A percentile compares a stretch with the other conserved stretches of the same genome.
These are phyloP conservation scores for Aureobasidium sp. DNA, from an alignment of 2,329 filamentous ascomycete species.

Conservation along the genomic window DNA sequence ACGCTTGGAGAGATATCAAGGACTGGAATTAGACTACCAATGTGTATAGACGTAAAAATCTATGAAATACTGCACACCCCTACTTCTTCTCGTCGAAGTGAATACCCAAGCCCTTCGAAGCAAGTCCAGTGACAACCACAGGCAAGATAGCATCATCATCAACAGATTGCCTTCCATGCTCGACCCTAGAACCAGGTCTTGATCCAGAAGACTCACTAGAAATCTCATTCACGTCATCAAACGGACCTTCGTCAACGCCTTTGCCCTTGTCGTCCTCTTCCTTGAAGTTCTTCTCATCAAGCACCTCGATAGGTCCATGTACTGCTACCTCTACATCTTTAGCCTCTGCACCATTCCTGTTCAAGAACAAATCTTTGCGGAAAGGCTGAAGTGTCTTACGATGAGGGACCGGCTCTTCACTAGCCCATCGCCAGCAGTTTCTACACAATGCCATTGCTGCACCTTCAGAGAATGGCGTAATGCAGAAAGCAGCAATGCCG, in stretches of 20 bases:
- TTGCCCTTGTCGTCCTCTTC: not conserved
- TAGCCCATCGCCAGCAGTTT: slow-evolving; percentile 24
- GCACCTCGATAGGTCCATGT: not conserved
- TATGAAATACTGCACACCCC: not conserved
- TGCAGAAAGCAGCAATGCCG: not conserved
- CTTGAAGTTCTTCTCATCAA: slow-evolving; percentile 1
- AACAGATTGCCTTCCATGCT: not conserved
- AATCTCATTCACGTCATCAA: not conserved
- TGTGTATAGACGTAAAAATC: no score
- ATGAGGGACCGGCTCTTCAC: slow-evolving; percentile 22
- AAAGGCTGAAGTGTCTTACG: slow-evolving; percentile 22
- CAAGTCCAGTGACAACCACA: not conserved
- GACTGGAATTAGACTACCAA: no score
- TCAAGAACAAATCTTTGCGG: slow-evolving; percentile 21
- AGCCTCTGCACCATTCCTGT: not conserved
- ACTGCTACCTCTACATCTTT: slow-evolving; percentile 6
- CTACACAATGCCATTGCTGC: not conserved
- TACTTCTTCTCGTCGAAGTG: not conserved
- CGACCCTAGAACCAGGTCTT: not conserved
- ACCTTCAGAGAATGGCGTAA: slow-evolving; percentile 5
- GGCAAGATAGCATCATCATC: not conserved
- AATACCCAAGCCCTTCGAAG: not conserved
- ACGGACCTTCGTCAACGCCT: not conserved
- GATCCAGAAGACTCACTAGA: not conserved
- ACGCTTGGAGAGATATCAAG: no score